These are phyloP conservation scores for Tulasnella sp. DNA, from an alignment of 768 basidiomycete genomes.

Conservation along the genomic window DNA sequence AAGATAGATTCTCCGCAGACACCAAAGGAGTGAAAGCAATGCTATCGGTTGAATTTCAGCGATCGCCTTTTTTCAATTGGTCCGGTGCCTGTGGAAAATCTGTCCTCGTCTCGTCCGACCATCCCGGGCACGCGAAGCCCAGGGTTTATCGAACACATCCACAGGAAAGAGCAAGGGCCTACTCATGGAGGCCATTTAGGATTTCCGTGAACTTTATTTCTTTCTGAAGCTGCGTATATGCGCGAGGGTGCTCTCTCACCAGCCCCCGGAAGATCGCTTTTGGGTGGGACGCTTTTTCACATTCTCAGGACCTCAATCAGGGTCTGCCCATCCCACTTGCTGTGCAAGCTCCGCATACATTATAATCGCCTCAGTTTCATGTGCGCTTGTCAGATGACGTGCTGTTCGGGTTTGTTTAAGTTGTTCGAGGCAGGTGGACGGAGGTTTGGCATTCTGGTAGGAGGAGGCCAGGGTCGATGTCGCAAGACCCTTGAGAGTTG, in stretches of 20 bases:
- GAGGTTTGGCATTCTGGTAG: neutral
- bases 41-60: no score
- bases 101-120: no score
- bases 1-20: no score
- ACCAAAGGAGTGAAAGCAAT: no score
- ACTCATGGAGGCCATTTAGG: neutral
- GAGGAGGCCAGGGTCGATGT: neutral
- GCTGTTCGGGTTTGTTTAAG: neutral
- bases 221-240: neutral
- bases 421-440: no score
- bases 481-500: neutral
- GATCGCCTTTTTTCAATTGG: no score
- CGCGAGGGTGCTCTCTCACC: neutral
- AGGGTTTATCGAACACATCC: no score
- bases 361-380: neutral
- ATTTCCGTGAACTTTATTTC: neutral
- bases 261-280: neutral
- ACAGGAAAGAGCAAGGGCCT: neutral
- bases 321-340: neutral
- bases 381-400: neutral
- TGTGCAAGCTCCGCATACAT: neutral
- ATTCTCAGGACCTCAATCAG: neutral
- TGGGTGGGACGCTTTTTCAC: neutral
- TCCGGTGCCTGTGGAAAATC: no score
- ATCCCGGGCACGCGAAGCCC: no score